phyloP scores from a whole-genome alignment of 2,329 filamentous ascomycete species.

The Didymosphaeria variabile region DNA sequence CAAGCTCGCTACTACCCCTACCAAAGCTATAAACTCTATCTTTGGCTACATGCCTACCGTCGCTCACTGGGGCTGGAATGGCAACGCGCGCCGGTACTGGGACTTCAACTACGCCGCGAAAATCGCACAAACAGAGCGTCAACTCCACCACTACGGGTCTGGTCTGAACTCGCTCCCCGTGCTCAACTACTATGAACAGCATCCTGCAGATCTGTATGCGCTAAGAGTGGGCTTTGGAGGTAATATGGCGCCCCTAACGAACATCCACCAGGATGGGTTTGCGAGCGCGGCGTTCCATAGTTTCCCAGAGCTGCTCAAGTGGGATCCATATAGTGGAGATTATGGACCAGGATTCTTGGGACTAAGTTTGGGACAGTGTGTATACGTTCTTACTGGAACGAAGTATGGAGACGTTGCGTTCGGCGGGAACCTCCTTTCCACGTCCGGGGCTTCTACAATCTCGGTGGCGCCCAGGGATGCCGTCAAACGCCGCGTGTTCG shows the following conservation, averaged over 20 bases:
- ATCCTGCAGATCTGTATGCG: conserved; percentile 59
- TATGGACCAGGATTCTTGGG: conserved; percentile 66
- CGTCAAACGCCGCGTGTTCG: conserved; percentile 58
- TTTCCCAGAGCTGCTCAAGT: conserved; percentile 63
- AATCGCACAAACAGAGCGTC: conserved; percentile 54
- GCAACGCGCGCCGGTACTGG: conserved; percentile 69
- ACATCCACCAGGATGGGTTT: conserved; percentile 65
- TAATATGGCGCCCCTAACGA: conserved; percentile 62
- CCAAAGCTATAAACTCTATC: conserved; percentile 65
- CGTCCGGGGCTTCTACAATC: conserved; percentile 30
- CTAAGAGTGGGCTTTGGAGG: conserved; percentile 66
- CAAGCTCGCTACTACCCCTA: conserved; percentile 54
- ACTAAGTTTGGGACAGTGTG: conserved; percentile 59
- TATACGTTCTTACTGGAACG: conserved; percentile 59
- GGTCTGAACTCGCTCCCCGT: conserved; percentile 66
- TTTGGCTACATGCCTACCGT: conserved; percentile 66
- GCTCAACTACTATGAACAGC: conserved; percentile 60
- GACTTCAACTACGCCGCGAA: conserved; percentile 63
- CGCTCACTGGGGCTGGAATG: conserved; percentile 70
- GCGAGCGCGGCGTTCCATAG: conserved; percentile 66
- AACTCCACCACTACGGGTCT: conserved; percentile 70
- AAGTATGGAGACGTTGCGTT: conserved; percentile 59
- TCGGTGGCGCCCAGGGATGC: conserved; percentile 57
- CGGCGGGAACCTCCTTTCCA: conserved; percentile 54
- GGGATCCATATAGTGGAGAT: conserved; percentile 67